These are phyloP conservation scores for Solanum hybrid DNA, from an alignment of 305 asterid species.

Conservation along the genomic window DNA sequence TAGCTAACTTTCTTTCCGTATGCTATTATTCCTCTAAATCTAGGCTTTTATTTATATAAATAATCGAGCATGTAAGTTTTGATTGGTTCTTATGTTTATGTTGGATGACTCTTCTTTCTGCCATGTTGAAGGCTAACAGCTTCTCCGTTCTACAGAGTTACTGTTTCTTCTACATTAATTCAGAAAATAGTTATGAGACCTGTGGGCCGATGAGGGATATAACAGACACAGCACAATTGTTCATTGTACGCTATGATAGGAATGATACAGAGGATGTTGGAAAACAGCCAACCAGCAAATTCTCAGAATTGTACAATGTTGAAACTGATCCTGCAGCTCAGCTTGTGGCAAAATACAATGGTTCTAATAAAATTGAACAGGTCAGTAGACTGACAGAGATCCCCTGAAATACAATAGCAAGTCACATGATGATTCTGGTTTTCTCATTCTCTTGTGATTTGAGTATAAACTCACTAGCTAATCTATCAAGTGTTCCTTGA, in stretches of 20 bases:
- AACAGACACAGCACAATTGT: constrained; percentile 50
- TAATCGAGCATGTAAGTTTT: background rate
- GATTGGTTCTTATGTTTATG: background rate
- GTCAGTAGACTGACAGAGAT: constrained; percentile 21
- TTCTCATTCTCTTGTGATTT: background rate
- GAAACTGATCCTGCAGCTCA: constrained; percentile 81
- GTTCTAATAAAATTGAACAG: constrained; percentile 65
- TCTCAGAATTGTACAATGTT: constrained; percentile 42
- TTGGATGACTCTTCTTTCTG: constrained; percentile 1
- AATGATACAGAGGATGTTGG: constrained; percentile 32
- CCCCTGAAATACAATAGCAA: background rate
- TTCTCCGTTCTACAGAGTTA: constrained; percentile 48
- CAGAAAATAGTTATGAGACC: constrained; percentile 80
- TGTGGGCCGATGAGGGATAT: constrained; percentile 82
- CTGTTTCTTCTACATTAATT: constrained; percentile 84
- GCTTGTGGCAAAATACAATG: constrained; percentile 91
- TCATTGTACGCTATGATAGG: constrained; percentile 80
- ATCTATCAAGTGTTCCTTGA: background rate
- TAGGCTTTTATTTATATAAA: background rate
- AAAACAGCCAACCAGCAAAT: constrained; percentile 37
- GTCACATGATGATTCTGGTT: background rate
- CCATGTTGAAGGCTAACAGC: constrained; percentile 7
- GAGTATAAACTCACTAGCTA: background rate
- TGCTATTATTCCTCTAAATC: background rate
- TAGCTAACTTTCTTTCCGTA: background rate